Conservation (phyloP, 2,329 filamentous ascomycete genomes). For the Pseudocercospora macadamiae region DNA sequence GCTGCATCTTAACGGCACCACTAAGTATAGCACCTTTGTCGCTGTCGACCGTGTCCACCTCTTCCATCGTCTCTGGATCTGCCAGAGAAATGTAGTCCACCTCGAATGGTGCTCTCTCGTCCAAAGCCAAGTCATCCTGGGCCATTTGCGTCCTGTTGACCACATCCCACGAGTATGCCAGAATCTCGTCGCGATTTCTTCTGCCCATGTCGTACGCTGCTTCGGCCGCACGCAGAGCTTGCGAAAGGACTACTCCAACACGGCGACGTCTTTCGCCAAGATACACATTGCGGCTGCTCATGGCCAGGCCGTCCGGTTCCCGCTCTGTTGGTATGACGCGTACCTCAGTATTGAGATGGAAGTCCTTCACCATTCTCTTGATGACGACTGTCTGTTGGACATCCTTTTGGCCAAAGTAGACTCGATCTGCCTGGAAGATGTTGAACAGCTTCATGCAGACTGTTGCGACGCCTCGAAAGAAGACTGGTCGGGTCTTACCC, state of each 20-base stretch:
- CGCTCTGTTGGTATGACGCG: slow-evolving; percentile 74
- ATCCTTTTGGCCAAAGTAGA: slow-evolving; percentile 97
- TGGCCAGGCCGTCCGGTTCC: slow-evolving; percentile 79
- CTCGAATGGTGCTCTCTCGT: slow-evolving; percentile 71
- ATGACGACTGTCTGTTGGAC: slow-evolving; percentile 94
- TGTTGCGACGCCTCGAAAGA: slow-evolving; percentile 56
- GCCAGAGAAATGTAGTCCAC: slow-evolving; percentile 92
- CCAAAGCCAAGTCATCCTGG: slow-evolving; percentile 64
- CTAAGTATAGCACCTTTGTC: slow-evolving; percentile 79
- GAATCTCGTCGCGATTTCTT: slow-evolving; percentile 64
- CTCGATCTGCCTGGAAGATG: slow-evolving; percentile 73
- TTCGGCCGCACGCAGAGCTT: slow-evolving; percentile 72
- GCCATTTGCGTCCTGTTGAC: slow-evolving; percentile 58
- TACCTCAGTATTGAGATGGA: slow-evolving; percentile 76
- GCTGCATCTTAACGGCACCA: slow-evolving; percentile 86
- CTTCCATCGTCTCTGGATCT: slow-evolving; percentile 80
- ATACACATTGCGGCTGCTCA: slow-evolving; percentile 94
- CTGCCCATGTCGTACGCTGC: slow-evolving; percentile 61
- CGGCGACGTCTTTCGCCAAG: slow-evolving; percentile 74
- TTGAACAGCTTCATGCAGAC: slow-evolving; percentile 95
- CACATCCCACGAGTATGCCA: slow-evolving; percentile 70
- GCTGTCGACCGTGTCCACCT: slow-evolving; percentile 72
- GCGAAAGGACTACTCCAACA: slow-evolving; percentile 72
- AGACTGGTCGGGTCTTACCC: slow-evolving; percentile 51
- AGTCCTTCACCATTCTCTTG: slow-evolving; percentile 82